These are phyloP conservation scores for Irpex lacteus DNA, from an alignment of 1,284 basidiomycete genomes.

Conservation along the genomic window DNA sequence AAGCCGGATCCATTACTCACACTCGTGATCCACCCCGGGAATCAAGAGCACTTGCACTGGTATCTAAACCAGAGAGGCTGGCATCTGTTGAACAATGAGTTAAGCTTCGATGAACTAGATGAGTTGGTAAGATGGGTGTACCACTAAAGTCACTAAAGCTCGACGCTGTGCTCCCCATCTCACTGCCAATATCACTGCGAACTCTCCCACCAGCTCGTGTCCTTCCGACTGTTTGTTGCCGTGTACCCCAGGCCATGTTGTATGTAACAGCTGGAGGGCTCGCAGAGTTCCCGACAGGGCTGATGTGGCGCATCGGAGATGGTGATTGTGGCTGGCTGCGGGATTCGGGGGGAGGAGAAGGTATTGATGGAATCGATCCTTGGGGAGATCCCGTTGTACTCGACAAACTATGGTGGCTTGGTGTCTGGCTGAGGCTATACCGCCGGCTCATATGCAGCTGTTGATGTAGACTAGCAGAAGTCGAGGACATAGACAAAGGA, in stretches of 20 bases:
- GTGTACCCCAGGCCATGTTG: constrained; percentile 44
- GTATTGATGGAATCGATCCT: constrained; percentile 75
- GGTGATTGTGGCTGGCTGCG: constrained; percentile 33
- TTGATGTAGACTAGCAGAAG: constrained; percentile 17
- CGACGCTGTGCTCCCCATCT: constrained; percentile 66
- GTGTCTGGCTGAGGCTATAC: constrained; percentile 19
- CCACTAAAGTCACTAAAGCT: constrained; percentile 84
- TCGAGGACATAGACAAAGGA: constrained; percentile 35
- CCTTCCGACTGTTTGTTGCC: constrained; percentile 18
- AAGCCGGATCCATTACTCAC: constrained; percentile 36
- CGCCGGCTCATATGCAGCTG: constrained; percentile 12
- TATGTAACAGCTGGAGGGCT: constrained; percentile 59
- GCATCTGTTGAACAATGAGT: constrained; percentile 41
- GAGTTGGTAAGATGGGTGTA: constrained; percentile 30
- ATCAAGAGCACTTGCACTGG: constrained; percentile 31
- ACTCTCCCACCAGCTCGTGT: constrained; percentile 28
- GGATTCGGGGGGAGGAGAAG: constrained; percentile 59
- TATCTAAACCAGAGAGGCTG: constrained; percentile 71
- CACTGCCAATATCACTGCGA: constrained; percentile 34
- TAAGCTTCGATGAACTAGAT: constrained; percentile 6
- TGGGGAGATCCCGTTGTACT: constrained; percentile 62
- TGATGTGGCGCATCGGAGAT: constrained; percentile 45
- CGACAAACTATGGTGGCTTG: constrained; percentile 61
- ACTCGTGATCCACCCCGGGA: constrained; percentile 52
- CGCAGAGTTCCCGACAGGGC: constrained; percentile 53